Evolutionary conservation across 495 filamentous ascomycete species (phyloP), one percentile per base, ranked within the genome.

Genomic region (Trypethelium eluteriae): DNA sequence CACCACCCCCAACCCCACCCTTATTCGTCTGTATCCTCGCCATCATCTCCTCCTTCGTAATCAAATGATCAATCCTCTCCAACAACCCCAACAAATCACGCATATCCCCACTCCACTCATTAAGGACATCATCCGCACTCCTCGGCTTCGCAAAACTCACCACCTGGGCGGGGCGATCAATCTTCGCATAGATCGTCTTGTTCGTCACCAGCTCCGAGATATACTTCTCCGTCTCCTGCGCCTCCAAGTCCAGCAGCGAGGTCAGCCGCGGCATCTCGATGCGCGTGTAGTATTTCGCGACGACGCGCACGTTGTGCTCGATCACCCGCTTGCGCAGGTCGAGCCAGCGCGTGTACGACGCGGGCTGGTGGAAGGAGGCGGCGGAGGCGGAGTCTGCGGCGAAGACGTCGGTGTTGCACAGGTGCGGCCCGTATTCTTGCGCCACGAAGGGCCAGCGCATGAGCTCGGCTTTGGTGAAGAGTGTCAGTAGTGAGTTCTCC

Each of bases 41-140:
- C 94, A 98, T 98, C 94, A 98, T 98, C 83, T 98, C 95, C 81
- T 98, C 95, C 85, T 98, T 98, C 64, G 94, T 98, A 72, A 98
- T 98, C 76, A 98, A 80, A 79, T 98, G 94, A 77, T 98, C 94
- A 69, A 98, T 93, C 57, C 94, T 83, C 81, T 98, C 94, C 76
- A 98, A 74, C 68, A 95, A 78, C 11, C 92, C 95, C 66, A 98
- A 81, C 68, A 98, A 80, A 74, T 88, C 94, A 89, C 96, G 97
- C 95, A 98, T 96, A 74, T 96, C 93, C 71, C 88, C 89, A 77
- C 93, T 96, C 94, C 94, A 98, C 76, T 97, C 95, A 77, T 98
- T 98, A 76, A 98, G 79, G 63, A 96, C 88, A 76, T 98, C 94
- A 76, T 98, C 94, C n/a, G 92, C 91, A 78, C 95, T 91, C 70